These are phyloP conservation scores for Yamadazyma pseudoaaseri DNA, from an alignment of 1,139 yeast species.

Conservation along the genomic window DNA sequence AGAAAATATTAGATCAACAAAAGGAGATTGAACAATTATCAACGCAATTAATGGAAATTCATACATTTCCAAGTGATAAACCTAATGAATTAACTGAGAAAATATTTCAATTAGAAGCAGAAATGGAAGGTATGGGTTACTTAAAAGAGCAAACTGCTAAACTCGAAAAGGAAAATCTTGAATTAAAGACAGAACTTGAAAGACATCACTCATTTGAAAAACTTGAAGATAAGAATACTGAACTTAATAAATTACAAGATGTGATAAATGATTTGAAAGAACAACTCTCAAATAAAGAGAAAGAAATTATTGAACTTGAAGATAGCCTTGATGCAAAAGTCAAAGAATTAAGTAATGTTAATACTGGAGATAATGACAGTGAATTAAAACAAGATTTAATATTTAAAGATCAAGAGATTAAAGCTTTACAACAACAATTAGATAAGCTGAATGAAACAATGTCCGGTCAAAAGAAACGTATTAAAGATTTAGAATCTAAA, in stretches of 20 bases:
- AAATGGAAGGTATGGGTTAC: conserved; percentile 6
- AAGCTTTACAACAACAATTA: conserved; percentile 16
- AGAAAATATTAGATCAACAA: conserved; percentile 9
- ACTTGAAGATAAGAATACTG: conserved; percentile 15
- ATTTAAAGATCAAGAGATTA: conserved; percentile 16
- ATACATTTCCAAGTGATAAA: conserved; percentile 11
- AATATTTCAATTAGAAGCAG: conserved; percentile 8
- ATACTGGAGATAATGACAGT: conserved; percentile 1
- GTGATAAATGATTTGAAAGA: conserved; percentile 24
- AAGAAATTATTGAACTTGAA: conserved; percentile 12
- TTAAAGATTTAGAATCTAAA: conserved; percentile 10
- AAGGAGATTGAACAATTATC: conserved; percentile 12
- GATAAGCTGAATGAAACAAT: conserved; percentile 12
- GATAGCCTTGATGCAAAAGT: conserved; percentile 8
- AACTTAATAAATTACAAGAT: conserved; percentile 13
- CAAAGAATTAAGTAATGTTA: conserved; percentile 5
- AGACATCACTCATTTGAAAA: conserved; percentile 14
- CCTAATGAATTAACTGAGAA: conserved; percentile 4
- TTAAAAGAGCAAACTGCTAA: conserved; percentile 4
- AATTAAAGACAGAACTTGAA: conserved; percentile 13
- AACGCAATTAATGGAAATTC: conserved; percentile 12
- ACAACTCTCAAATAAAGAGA: conserved; percentile 14
- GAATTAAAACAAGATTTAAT: conserved; percentile 13
- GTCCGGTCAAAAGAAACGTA: conserved; percentile 11
- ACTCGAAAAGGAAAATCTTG: conserved; percentile 12